phyloP scores from a whole-genome alignment of 257 asterid species.

The Salvia splendens region DNA sequence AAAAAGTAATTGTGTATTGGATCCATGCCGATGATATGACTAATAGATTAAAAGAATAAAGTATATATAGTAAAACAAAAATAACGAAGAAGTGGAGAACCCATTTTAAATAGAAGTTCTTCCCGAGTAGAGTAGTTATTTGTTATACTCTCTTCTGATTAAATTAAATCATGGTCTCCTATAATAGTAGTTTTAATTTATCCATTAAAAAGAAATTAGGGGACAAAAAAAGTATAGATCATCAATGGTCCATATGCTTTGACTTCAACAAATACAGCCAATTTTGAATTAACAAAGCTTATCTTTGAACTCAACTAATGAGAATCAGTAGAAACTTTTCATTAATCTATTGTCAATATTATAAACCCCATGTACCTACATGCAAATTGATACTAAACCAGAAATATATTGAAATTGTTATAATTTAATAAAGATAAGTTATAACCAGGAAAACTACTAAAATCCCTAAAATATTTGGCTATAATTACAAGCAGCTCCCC shows the following conservation, averaged over 20 bases:
- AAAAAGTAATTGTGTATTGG: too few species aligned
- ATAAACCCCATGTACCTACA: background rate
- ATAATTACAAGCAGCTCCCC: background rate
- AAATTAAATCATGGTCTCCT: background rate
- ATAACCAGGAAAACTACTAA: background rate
- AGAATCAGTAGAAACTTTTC: conserved; percentile 10
- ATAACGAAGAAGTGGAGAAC: background rate
- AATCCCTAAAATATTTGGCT: background rate
- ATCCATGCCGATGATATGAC: background rate
- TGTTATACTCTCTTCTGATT: conserved; percentile 2
- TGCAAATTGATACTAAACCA: background rate
- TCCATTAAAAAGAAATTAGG: background rate
- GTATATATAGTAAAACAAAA: background rate
- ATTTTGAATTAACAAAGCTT: conserved; percentile 22
- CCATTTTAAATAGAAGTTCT: conserved; percentile 25
- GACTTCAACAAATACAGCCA: conserved; percentile 33
- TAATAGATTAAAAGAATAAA: too few species aligned
- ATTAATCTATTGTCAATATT: background rate
- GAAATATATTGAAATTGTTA: background rate
- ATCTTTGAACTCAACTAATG: conserved; percentile 26
- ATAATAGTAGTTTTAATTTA: conserved; percentile 5
- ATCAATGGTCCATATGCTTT: conserved; percentile 34
- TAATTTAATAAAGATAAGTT: background rate
- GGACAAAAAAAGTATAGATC: background rate
- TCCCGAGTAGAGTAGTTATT: conserved; percentile 8